Conservation (phyloP, 2,329 filamentous ascomycete species). For the Phialemoniopsis sp. region DNA sequence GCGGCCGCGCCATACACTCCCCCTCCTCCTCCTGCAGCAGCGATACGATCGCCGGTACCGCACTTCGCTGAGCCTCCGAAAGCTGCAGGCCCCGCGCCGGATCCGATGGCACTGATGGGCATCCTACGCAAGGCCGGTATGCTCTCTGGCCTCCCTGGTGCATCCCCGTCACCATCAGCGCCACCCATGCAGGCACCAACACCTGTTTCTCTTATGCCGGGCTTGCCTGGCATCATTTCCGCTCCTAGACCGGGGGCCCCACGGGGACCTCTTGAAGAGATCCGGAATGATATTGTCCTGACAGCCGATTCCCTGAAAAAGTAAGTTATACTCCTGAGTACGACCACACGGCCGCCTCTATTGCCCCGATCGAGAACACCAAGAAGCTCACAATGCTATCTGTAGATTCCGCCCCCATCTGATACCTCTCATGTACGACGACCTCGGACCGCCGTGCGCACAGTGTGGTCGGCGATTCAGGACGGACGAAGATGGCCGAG, state of each 20-base stretch:
- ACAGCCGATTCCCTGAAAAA: slow-evolving; percentile 69
- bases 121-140: slow-evolving; percentile 67
- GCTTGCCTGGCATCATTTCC: slow-evolving; percentile 19
- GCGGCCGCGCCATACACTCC: slow-evolving; percentile 37
- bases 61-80: slow-evolving; percentile 28
- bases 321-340: slow-evolving; percentile 38
- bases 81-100: slow-evolving; percentile 27
- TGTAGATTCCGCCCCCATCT: slow-evolving; percentile 71
- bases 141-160: slow-evolving; percentile 37
- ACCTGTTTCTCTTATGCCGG: slow-evolving; percentile 15
- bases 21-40: slow-evolving; percentile 31
- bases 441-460: slow-evolving; percentile 80
- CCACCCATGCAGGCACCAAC: slow-evolving; percentile 19
- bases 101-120: slow-evolving; percentile 60
- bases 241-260: slow-evolving; percentile 10
- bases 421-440: slow-evolving; percentile 71
- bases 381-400: too few relatives aligned
- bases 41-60: slow-evolving; percentile 47
- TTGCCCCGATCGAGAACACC: too few relatives aligned
- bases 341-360: background rate
- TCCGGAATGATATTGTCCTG: slow-evolving; percentile 50
- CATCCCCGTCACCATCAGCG: slow-evolving; percentile 26
- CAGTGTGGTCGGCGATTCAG: slow-evolving; percentile 88
- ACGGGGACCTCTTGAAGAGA: slow-evolving; percentile 12
- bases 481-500: slow-evolving; percentile 70